Evolutionary conservation across 1,284 basidiomycete genomes (phyloP).

Genomic region (Polyporus tsugae): DNA sequence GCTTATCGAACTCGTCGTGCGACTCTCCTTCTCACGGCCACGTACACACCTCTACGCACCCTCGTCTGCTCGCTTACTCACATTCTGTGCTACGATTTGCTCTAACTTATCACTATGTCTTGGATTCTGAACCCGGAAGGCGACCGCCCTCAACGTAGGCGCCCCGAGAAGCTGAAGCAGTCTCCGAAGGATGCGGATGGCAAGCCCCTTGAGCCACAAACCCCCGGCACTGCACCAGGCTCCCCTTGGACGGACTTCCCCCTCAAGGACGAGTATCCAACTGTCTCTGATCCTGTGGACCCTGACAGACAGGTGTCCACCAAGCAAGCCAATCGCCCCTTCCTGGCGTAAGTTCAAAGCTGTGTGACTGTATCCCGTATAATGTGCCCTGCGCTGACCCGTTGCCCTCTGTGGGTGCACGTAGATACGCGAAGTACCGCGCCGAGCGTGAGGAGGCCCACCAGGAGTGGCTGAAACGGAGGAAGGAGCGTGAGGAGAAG

Average conservation of each 20-base stretch:
- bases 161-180: conserved; percentile 36
- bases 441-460: conserved; percentile 67
- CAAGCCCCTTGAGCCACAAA: conserved; percentile 29
- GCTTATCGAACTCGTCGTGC: conserved; percentile 5
- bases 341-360: conserved; percentile 69
- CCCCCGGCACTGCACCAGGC: conserved; percentile 33
- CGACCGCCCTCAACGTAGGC: conserved; percentile 43
- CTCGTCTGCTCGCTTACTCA: conserved; percentile 20
- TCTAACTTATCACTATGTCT: conserved; percentile 48
- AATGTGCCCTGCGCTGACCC: conserved; percentile 15
- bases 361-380: conserved; percentile 3
- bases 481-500: conserved; percentile 75
- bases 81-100: conserved; percentile 8
- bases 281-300: conserved; percentile 62
- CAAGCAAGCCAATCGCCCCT: conserved; percentile 83
- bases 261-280: conserved; percentile 48
- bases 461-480: conserved; percentile 72
- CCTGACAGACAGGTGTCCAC: conserved; percentile 73
- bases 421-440: conserved; percentile 75
- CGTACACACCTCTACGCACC: conserved; percentile 4
- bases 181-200: conserved; percentile 28
- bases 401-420: conserved; percentile 26
- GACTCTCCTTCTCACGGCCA: conserved; percentile 1
- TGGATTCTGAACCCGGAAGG: conserved; percentile 61
- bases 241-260: conserved; percentile 41